These are phyloP conservation scores for Dalechampia spathulata DNA, from an alignment of 441 rosid genomes.

Conservation along the genomic window DNA sequence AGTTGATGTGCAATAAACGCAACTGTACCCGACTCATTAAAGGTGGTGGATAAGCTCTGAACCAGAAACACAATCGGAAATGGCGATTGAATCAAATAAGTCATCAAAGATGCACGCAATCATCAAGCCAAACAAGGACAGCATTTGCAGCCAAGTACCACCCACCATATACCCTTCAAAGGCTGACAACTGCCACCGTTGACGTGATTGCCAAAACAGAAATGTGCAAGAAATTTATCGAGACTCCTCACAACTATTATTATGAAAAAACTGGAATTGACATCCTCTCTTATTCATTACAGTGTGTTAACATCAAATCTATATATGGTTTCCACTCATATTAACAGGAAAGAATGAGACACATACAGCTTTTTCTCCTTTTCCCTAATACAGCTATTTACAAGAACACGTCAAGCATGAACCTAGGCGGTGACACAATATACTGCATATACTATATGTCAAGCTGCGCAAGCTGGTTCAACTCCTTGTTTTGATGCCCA, in stretches of 20 bases:
- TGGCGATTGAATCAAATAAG: too few relatives aligned
- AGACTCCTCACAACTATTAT: background rate
- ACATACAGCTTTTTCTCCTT: slow-evolving; percentile 25
- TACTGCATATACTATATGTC: slow-evolving; percentile 28
- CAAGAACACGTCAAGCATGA: slow-evolving; percentile 19
- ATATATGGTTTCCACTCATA: slow-evolving; percentile 25
- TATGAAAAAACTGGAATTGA: background rate
- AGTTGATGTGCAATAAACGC: too few relatives aligned
- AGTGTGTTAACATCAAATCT: slow-evolving; percentile 1
- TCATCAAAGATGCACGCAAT: too few relatives aligned
- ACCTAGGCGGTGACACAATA: slow-evolving; percentile 5
- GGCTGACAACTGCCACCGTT: too few relatives aligned
- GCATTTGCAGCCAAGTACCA: too few relatives aligned
- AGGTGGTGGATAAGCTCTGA: too few relatives aligned
- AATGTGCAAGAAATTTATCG: background rate
- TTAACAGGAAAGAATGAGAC: slow-evolving; percentile 53
- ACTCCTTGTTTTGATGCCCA: slow-evolving; percentile 28
- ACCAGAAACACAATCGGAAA: too few relatives aligned
- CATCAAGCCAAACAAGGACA: too few relatives aligned
- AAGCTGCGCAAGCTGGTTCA: slow-evolving; percentile 25
- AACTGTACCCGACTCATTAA: too few relatives aligned
- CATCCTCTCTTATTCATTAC: slow-evolving; percentile 18
- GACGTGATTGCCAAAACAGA: too few relatives aligned
- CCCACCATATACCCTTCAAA: slow-evolving; percentile 2
- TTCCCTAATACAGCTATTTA: slow-evolving; percentile 22